Evolutionary conservation across 2,329 filamentous ascomycete genomes (phyloP), one percentile per base, ranked within the genome.

Genomic region (Paramyrothecium roridum): DNA sequence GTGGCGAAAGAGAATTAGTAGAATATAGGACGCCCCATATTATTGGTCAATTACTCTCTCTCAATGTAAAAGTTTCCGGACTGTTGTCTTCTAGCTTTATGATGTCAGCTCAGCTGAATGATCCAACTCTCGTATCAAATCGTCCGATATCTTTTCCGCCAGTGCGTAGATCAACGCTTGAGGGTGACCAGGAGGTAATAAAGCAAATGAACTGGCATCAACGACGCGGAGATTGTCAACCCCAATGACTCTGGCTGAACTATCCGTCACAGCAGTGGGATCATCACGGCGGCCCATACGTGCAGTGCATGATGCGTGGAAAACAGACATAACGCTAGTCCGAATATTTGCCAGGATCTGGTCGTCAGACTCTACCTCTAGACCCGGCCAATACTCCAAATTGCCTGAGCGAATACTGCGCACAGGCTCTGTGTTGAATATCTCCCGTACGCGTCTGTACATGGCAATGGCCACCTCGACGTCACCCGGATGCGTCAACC

Each of bases 401-500:
- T 13, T 17, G 40, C 19, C 16, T 17, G 40, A 17, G 19, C 40
- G 40, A n/a, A 45, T 20, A 13, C 40, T 45, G 4, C 19, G 16
- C 17, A 45, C 19, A 4, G 19, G 6, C 7, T 45, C 40, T n/a
- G 40, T 45, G 40, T 17, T 20, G 40, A 45, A 45, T 0, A 71
- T 63, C 13, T 75, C 61, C 0, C 80, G 74, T 0, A 71, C 60
- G 3, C 80, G 73, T 52, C 71, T 74, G 58, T 75, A 76, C 0
- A 68, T 63, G 0, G 73, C 71, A 11, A 82, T 59, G 3, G 72
- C 73, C 2, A 81, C 62, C 10, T 77, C 72, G n/a, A 69, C 57
- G 53, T 82, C 79, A 1, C 69, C 65, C 7, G 68, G 65, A 17
- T 74, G 66, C 7, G 65, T 66, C 1, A 82, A 65, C 71, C 73